These are phyloP conservation scores for Talaromyces funiculosus DNA, from an alignment of 2,329 filamentous ascomycete species.

Conservation along the genomic window DNA sequence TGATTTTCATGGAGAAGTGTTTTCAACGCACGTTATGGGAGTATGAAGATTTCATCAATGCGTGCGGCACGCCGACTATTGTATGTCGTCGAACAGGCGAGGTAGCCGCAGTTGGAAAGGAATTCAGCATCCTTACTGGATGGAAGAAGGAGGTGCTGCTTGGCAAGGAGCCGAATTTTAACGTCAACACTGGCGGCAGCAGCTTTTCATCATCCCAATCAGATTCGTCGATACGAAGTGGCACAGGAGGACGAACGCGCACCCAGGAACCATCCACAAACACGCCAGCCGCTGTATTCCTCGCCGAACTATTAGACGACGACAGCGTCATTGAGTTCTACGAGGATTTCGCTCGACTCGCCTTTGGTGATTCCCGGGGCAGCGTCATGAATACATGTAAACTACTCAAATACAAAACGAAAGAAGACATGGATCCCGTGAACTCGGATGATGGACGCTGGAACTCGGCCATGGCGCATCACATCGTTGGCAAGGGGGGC, in stretches of 20 bases:
- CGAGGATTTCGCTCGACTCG: constrained; percentile 87
- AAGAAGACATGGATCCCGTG: constrained; percentile 48
- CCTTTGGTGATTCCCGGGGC: constrained; percentile 84
- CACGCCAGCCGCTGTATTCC: constrained; percentile 71
- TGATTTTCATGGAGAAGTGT: constrained; percentile 97
- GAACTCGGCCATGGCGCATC: constrained; percentile 24
- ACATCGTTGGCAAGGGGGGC: constrained; percentile 38
- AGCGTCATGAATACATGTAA: constrained; percentile 78
- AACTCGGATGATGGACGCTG: constrained; percentile 44
- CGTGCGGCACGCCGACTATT: constrained; percentile 83
- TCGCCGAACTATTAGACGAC: constrained; percentile 88
- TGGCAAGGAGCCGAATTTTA: constrained; percentile 80
- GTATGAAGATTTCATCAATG: constrained; percentile 86
- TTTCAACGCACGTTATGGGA: constrained; percentile 89
- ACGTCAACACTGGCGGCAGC: constrained; percentile 65
- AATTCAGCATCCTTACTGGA: constrained; percentile 91
- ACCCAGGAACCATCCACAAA: constrained; percentile 23
- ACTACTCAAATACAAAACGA: constrained; percentile 81
- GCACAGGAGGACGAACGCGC: constrained; percentile 44
- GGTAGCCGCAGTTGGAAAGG: constrained; percentile 90
- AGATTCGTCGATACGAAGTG: constrained; percentile 32
- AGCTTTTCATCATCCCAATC: neutral
- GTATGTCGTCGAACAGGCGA: constrained; percentile 90
- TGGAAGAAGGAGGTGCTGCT: constrained; percentile 88
- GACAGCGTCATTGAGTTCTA: constrained; percentile 92